These are phyloP conservation scores for Viola odorata DNA, from an alignment of 345 rosid species.

Conservation along the genomic window DNA sequence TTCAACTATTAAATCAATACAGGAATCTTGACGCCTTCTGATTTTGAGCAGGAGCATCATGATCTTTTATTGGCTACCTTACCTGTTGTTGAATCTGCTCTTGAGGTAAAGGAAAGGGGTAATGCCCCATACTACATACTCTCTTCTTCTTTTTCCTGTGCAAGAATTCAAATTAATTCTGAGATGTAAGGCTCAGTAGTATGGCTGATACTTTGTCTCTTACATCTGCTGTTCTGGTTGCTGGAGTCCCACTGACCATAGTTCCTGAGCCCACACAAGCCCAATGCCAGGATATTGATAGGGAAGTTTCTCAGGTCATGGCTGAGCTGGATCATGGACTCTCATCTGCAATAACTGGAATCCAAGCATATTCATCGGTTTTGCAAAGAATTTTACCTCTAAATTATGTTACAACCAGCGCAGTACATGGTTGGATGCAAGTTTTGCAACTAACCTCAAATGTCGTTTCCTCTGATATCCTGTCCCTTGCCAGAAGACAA, in stretches of 20 bases:
- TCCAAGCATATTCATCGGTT: conserved; percentile 68
- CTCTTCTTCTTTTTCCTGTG: too few relatives aligned
- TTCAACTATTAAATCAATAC: background rate
- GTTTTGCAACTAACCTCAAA: conserved; percentile 66
- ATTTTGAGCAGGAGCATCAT: conserved; percentile 69
- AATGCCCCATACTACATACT: background rate
- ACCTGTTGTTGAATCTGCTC: conserved; percentile 73
- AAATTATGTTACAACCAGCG: conserved; percentile 67
- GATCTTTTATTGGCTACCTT: conserved; percentile 71
- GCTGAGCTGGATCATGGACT: conserved; percentile 61
- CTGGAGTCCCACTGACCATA: conserved; percentile 75
- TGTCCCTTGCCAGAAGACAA: conserved; percentile 67
- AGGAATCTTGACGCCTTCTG: conserved; percentile 13
- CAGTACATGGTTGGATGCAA: conserved; percentile 74
- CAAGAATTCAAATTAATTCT: conserved; percentile 35
- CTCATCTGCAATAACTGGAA: conserved; percentile 54
- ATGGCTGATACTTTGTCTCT: conserved; percentile 56
- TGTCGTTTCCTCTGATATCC: conserved; percentile 58
- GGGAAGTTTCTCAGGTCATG: conserved; percentile 63
- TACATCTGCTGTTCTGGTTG: conserved; percentile 69
- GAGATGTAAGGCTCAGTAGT: conserved; percentile 28
- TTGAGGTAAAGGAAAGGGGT: conserved; percentile 52
- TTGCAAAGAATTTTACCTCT: conserved; percentile 79
- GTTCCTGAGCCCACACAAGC: conserved; percentile 94
- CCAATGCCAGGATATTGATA: conserved; percentile 74